A percentile compares a stretch with the other conserved stretches of the same genome.
Evolutionary conservation across 768 basidiomycete species (phyloP).

Genomic region (Antrodiella citrinella): DNA sequence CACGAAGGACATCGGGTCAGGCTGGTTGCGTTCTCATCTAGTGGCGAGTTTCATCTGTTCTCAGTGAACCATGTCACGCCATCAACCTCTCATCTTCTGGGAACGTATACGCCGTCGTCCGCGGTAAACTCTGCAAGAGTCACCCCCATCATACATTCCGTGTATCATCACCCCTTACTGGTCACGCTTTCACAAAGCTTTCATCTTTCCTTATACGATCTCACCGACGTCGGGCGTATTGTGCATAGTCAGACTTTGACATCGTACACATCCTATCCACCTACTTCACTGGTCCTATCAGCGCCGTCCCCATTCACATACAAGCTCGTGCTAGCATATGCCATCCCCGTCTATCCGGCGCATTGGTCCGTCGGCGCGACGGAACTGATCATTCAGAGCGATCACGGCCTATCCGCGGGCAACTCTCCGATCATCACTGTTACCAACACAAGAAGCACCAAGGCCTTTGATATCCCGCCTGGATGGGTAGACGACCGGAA

Average conservation of each 20-base stretch:
- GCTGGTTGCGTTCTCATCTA: conserved; percentile 55
- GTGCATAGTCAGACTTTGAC: conserved; percentile 58
- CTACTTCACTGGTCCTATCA: conserved; percentile 74
- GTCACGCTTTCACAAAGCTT: conserved; percentile 63
- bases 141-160: conserved; percentile 51
- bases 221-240: conserved; percentile 39
- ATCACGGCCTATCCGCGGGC: neutral
- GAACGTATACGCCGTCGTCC: conserved; percentile 39
- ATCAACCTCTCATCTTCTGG: conserved; percentile 30
- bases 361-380: conserved; percentile 78
- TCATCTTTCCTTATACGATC: conserved; percentile 63
- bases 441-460: conserved; percentile 50
- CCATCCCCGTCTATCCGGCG: conserved; percentile 68
- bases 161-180: conserved; percentile 73
- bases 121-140: conserved; percentile 26
- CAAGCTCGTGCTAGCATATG: conserved; percentile 68
- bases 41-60: conserved; percentile 60
- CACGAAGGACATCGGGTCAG: conserved; percentile 25
- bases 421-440: conserved; percentile 36
- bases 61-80: conserved; percentile 40
- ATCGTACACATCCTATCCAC: conserved; percentile 74
- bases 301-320: conserved; percentile 48
- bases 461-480: conserved; percentile 62
- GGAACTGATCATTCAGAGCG: conserved; percentile 57
- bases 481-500: conserved; percentile 67